Conservation (phyloP, 441 rosid genomes). For the Arabidopsis hybrid region DNA sequence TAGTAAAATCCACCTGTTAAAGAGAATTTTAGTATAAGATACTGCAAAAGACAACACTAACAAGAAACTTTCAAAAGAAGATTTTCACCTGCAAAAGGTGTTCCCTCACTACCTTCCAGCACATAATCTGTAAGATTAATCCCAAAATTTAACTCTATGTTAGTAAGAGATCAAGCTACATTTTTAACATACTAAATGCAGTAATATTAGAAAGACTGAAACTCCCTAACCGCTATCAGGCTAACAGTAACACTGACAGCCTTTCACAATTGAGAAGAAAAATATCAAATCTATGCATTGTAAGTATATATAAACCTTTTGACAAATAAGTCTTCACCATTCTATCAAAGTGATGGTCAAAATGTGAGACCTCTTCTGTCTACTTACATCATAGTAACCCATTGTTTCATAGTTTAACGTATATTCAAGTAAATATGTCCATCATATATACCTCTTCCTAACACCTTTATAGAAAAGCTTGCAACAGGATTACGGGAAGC, state of each 20-base stretch:
- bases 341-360: conserved; percentile 1
- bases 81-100: conserved; percentile 89
- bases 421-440: conserved; percentile 4
- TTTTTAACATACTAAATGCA: conserved; percentile 9
- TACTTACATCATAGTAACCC: conserved; percentile 6
- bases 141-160: conserved; percentile 30
- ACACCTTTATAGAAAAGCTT: conserved; percentile 10
- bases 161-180: conserved; percentile 10
- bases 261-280: conserved; percentile 17
- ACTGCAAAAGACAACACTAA: conserved; percentile 29
- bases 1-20: conserved; percentile 81
- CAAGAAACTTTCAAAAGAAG: conserved; percentile 35
- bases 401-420: conserved; percentile 15
- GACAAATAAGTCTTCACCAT: conserved; percentile 8
- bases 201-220: conserved; percentile 1
- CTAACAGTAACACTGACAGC: conserved; percentile 18
- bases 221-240: conserved; percentile 10
- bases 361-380: conserved; percentile 2
- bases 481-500: neutral
- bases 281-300: neutral
- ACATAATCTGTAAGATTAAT: conserved; percentile 77
- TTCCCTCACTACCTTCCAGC: conserved; percentile 95
- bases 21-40: neutral
- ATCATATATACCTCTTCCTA: conserved; percentile 25
- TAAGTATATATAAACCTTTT: conserved; percentile 6